These are phyloP conservation scores for Candida anutae DNA, from an alignment of 1,139 yeast species.

Conservation along the genomic window DNA sequence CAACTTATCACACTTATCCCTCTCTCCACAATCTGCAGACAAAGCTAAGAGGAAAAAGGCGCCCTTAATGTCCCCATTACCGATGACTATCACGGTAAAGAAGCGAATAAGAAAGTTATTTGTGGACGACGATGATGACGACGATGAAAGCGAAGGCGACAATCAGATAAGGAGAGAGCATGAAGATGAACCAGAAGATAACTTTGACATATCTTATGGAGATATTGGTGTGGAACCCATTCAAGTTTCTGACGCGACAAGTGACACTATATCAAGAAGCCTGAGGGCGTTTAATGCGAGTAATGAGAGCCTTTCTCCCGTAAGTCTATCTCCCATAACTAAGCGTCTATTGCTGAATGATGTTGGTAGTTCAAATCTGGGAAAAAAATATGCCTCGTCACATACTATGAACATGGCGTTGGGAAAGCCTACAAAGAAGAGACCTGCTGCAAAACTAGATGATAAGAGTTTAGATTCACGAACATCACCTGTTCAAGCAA, in stretches of 20 bases:
- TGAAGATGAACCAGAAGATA: constrained; percentile 4
- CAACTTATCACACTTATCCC: constrained; percentile 23
- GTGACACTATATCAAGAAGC: not conserved
- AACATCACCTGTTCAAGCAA: not conserved
- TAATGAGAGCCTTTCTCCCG: constrained; percentile 4
- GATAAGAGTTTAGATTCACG: not conserved
- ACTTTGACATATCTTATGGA: constrained; percentile 4
- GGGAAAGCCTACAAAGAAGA: constrained; percentile 6
- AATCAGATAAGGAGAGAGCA: not conserved
- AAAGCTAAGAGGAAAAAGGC: constrained; percentile 19
- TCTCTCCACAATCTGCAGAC: constrained; percentile 11
- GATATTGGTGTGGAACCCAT: too few species aligned
- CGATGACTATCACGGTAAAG: constrained; percentile 9
- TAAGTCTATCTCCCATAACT: constrained; percentile 12
- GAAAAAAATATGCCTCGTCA: not conserved
- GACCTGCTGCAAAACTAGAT: constrained; percentile 3
- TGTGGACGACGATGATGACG: not conserved
- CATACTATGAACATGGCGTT: not conserved
- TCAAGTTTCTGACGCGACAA: constrained; percentile 2
- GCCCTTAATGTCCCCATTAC: constrained; percentile 28
- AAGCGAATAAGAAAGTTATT: not conserved
- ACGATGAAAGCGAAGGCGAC: constrained; percentile 1
- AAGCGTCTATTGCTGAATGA: not conserved
- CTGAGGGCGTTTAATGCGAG: not conserved
- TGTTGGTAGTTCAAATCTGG: not conserved